phyloP scores from a whole-genome alignment of 1,284 basidiomycete genomes.

The Ganoderma leucocontextum region DNA sequence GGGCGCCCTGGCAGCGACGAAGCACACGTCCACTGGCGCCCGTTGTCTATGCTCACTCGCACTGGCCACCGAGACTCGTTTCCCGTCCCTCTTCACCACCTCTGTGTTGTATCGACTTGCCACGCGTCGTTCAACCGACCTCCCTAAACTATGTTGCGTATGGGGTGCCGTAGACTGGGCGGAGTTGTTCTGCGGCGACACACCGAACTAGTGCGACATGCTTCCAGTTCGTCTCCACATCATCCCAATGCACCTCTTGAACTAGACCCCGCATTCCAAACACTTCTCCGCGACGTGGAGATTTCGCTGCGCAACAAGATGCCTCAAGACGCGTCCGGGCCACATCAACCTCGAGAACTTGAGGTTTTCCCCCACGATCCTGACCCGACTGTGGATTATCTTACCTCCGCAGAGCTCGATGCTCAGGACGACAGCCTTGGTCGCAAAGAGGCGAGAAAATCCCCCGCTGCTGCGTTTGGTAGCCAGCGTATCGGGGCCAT shows the following conservation, averaged over 20 bases:
- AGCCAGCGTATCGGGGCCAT: conserved; percentile 75
- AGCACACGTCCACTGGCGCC: conserved; percentile 1
- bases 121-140: background rate
- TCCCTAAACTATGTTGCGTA: conserved; percentile 36
- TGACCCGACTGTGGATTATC: conserved; percentile 37
- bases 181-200: conserved; percentile 30
- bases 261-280: conserved; percentile 69
- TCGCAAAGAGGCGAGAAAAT: conserved; percentile 63
- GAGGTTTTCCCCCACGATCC: conserved; percentile 53
- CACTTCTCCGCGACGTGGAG: conserved; percentile 70
- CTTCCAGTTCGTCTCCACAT: conserved; percentile 37
- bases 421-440: conserved; percentile 43
- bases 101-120: background rate
- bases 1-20: background rate
- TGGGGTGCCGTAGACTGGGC: conserved; percentile 31
- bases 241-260: conserved; percentile 56
- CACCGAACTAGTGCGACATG: conserved; percentile 33
- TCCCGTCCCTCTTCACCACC: background rate
- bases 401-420: conserved; percentile 39
- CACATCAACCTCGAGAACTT: conserved; percentile 55
- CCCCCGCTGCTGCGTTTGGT: conserved; percentile 84
- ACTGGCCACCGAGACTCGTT: background rate
- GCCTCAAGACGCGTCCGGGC: conserved; percentile 25
- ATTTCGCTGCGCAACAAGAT: conserved; percentile 63
- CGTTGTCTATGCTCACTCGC: background rate